Conservation (phyloP, 176 grass and related monocot genomes). For the Oryza glaberrima region DNA sequence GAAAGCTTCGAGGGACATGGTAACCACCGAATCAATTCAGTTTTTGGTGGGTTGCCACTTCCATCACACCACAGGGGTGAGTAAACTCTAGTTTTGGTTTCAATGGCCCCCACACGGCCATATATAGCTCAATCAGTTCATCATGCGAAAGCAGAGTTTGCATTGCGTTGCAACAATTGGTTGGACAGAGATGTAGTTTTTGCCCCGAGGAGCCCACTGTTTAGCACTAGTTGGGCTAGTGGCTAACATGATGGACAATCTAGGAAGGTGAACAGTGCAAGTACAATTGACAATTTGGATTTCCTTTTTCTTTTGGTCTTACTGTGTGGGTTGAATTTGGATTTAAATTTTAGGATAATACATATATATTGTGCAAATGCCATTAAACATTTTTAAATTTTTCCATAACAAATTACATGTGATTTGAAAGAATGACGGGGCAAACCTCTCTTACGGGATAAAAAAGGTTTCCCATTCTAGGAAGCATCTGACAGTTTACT, state of each 20-base stretch:
- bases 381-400: not conserved
- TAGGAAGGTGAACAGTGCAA: not conserved
- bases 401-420: not conserved
- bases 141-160: conserved; percentile 2
- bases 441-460: not conserved
- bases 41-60: conserved; percentile 25
- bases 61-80: conserved; percentile 16
- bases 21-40: conserved; percentile 20
- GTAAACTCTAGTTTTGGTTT: not conserved
- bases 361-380: not conserved
- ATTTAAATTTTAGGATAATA: not conserved
- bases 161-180: not conserved
- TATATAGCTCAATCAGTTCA: conserved; percentile 19
- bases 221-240: not conserved
- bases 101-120: not conserved
- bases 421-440: not conserved
- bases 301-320: not conserved
- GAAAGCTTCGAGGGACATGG: conserved; percentile 13
- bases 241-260: not conserved
- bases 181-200: not conserved
- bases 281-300: not conserved
- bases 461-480: not conserved
- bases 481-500: conserved; percentile 12
- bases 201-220: not conserved
- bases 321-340: not conserved